phyloP scores from a whole-genome alignment of 2,329 filamentous ascomycete genomes.

The Capronia epimyces region DNA sequence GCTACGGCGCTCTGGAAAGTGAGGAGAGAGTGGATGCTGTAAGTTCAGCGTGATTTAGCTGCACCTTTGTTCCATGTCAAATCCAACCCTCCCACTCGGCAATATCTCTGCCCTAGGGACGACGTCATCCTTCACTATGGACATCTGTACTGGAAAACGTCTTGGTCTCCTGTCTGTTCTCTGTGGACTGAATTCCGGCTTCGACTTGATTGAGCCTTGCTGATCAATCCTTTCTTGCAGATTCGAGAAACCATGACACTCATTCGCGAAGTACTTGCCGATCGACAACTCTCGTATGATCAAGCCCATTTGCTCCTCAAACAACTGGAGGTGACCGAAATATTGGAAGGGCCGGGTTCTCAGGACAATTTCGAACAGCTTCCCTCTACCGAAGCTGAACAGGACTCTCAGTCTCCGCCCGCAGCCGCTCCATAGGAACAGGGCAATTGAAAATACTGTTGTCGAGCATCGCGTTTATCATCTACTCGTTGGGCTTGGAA shows the following conservation, averaged over 20 bases:
- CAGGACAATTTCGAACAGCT: constrained; percentile 1
- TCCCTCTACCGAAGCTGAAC: not conserved
- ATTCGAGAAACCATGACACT: constrained; percentile 15
- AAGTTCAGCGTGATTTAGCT: constrained; percentile 38
- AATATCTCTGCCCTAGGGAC: too few species aligned
- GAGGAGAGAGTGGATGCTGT: constrained; percentile 61
- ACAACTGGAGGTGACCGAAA: constrained; percentile 1
- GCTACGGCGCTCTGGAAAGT: constrained; percentile 68
- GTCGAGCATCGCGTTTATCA: too few species aligned
- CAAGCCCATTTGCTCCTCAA: constrained; percentile 15
- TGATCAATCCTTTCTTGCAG: constrained; percentile 6
- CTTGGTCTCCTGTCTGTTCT: not conserved
- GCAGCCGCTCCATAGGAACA: not conserved
- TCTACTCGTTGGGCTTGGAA: too few species aligned
- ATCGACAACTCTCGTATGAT: constrained; percentile 20
- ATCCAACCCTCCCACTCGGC: too few species aligned
- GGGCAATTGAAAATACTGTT: too few species aligned
- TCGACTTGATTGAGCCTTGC: not conserved
- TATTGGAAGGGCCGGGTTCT: constrained; percentile 3
- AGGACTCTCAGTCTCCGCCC: not conserved
- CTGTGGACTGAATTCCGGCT: not conserved
- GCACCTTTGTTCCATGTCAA: constrained; percentile 23
- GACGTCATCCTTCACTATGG: not conserved
- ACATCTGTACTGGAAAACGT: too few species aligned
- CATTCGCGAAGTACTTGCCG: constrained; percentile 19